Evolutionary conservation across 345 rosid species (phyloP), one percentile per base, ranked within the genome.

Genomic region (Adansonia digitata): DNA sequence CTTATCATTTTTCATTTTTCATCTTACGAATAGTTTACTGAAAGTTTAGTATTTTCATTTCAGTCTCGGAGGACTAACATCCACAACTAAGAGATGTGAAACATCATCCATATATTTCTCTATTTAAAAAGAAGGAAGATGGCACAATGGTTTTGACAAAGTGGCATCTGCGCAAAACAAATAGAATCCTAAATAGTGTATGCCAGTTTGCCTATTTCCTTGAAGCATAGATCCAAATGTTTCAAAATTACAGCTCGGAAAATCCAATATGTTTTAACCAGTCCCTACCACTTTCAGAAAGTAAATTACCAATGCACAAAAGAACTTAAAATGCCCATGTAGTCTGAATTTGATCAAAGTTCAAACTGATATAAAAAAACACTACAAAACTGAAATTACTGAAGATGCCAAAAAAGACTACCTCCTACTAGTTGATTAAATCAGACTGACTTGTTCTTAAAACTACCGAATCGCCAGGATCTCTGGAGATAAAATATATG

Each of bases 381-480:
- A 39, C 3, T 11, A 8, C 40, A 68, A 46, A 27, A 27, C 0
- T 46, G 72, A 69, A 69, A 69, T 69, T 69, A 69, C 42, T 29
- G 35, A 46, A 68, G 40, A 51, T 46, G 8, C 18, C 52, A 66
- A 43, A 43, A 31, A 69, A 45, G 24, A 45, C 35, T 66, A 14
- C n/a, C 71, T 43, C 24, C 52, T 42, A 26, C 71, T 24, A 57
- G 35, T 12, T 24, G 31, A 66, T 24, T 66, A 66, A 12, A 45
- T 26, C 51, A 67, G 12, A 45, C 37, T 27, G 22, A 46, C 27
- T 48, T 69, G 26, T 26, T 17, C 65, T 26, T 7, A 72, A 12
- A 53, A 59, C 64, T 64, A 74, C 69, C 34, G 66, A 65, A 56
- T 74, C 12, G 35, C 64, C 73, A 45, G 17, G 17, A 72, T 37